Evolutionary conservation across 441 rosid species (phyloP).

Genomic region (Erodium chrysanthum): DNA sequence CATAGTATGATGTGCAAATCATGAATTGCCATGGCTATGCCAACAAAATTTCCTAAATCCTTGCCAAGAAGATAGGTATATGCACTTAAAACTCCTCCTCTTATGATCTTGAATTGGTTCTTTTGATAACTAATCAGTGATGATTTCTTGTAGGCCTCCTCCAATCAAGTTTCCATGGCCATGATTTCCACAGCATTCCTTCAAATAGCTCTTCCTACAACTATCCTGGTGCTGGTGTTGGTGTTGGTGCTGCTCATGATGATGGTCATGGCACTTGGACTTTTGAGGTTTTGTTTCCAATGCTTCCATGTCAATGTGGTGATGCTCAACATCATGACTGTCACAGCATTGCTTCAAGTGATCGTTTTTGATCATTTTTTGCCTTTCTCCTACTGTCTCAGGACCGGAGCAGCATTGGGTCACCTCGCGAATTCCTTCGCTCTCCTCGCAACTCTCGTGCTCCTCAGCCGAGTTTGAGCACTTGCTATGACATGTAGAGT

Average conservation of each 20-base stretch:
- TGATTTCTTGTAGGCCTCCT: background rate
- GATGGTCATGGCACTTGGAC: background rate
- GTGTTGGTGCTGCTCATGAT: background rate
- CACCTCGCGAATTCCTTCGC: background rate
- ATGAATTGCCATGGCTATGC: background rate
- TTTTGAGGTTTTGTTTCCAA: background rate
- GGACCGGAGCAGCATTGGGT: background rate
- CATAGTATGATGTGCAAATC: too few species aligned
- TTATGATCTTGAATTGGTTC: background rate
- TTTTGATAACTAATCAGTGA: background rate
- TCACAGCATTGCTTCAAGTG: background rate
- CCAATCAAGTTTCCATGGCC: background rate
- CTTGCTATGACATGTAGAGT: too few species aligned
- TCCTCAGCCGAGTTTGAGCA: too few species aligned
- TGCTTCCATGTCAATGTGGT: background rate
- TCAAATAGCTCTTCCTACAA: background rate
- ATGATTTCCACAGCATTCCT: slow-evolving; percentile 1
- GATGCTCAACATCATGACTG: background rate
- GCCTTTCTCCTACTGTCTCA: background rate
- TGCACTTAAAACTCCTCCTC: background rate
- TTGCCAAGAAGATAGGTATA: background rate
- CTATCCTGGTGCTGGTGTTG: background rate
- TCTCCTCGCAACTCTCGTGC: too few species aligned
- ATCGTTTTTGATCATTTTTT: background rate
- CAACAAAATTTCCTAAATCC: background rate